Evolutionary conservation across 2,329 filamentous ascomycete genomes (phyloP).

Genomic region (Diaporthe vexans): DNA sequence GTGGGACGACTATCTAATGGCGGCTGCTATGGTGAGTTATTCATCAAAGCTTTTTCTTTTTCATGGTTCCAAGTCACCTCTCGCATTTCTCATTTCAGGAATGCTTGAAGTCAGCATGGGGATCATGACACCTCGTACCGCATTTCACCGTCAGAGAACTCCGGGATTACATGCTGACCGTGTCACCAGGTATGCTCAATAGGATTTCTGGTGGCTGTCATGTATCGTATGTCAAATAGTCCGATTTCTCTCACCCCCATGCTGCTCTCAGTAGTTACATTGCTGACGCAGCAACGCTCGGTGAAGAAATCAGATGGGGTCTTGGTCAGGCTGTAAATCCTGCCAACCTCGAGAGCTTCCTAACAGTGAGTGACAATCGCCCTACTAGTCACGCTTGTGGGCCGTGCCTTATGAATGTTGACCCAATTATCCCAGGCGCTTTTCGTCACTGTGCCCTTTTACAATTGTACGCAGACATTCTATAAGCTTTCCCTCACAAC

Average conservation of each 20-base stretch:
- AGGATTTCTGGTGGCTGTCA: constrained; percentile 40
- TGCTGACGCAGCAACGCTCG: not conserved
- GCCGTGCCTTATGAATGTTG: not conserved
- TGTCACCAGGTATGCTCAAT: constrained; percentile 42
- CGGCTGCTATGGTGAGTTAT: constrained; percentile 41
- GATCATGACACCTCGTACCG: not conserved
- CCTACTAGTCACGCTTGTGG: not conserved
- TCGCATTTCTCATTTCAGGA: not conserved
- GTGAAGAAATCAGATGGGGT: constrained; percentile 45
- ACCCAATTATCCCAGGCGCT: constrained; percentile 40
- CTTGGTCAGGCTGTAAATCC: constrained; percentile 40
- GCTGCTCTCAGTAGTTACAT: not conserved
- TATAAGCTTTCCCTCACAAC: constrained; percentile 49
- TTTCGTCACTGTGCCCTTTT: constrained; percentile 47
- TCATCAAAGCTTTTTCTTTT: too few relatives aligned
- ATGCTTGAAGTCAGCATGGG: not conserved
- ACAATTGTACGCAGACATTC: constrained; percentile 45
- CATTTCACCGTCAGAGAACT: not conserved
- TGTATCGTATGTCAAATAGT: constrained; percentile 42
- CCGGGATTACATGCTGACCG: not conserved
- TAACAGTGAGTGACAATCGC: constrained; percentile 38
- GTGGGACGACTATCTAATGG: constrained; percentile 44
- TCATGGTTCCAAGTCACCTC: not conserved
- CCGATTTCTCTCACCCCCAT: not conserved
- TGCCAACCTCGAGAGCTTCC: constrained; percentile 24